A percentile compares a stretch with the other conserved stretches of the same genome.
Conservation (phyloP, 805 yeast species). For the Cyberlindnera maritima region DNA sequence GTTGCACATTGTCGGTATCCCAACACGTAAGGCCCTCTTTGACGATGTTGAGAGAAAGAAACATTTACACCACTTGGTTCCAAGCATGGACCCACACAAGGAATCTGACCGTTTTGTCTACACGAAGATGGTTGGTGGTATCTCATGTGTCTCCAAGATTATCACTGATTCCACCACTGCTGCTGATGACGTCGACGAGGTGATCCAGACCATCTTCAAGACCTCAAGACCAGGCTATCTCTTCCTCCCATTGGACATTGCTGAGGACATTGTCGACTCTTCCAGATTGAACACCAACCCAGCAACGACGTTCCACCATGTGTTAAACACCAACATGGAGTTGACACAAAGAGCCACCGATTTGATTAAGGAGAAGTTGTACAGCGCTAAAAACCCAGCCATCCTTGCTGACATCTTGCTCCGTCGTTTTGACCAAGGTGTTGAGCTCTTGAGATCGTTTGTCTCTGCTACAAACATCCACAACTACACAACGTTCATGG, state of each 20-base stretch:
- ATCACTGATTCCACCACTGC: constrained; percentile 45
- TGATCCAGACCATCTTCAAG: constrained; percentile 51
- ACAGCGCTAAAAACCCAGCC: constrained; percentile 55
- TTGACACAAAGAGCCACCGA: constrained; percentile 37
- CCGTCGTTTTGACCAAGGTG: constrained; percentile 53
- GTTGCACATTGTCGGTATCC: constrained; percentile 80
- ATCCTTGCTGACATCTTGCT: constrained; percentile 70
- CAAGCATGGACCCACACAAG: constrained; percentile 42
- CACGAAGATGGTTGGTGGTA: constrained; percentile 55
- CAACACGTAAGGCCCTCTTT: constrained; percentile 30
- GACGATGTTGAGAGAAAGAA: constrained; percentile 25
- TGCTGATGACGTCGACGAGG: constrained; percentile 62
- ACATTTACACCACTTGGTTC: constrained; percentile 61
- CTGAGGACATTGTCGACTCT: constrained; percentile 41
- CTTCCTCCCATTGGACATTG: constrained; percentile 71
- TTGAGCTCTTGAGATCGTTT: constrained; percentile 44
- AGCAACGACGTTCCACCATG: constrained; percentile 30
- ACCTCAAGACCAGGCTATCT: constrained; percentile 79
- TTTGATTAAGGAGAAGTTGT: constrained; percentile 47
- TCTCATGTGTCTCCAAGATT: constrained; percentile 54
- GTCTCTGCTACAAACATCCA: constrained; percentile 44
- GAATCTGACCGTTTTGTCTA: constrained; percentile 68
- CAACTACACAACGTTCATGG: constrained; percentile 61
- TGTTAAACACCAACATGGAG: constrained; percentile 20
- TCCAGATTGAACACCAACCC: constrained; percentile 31